phyloP scores from a whole-genome alignment of 768 basidiomycete genomes.

The Aureoboletus auriporus region DNA sequence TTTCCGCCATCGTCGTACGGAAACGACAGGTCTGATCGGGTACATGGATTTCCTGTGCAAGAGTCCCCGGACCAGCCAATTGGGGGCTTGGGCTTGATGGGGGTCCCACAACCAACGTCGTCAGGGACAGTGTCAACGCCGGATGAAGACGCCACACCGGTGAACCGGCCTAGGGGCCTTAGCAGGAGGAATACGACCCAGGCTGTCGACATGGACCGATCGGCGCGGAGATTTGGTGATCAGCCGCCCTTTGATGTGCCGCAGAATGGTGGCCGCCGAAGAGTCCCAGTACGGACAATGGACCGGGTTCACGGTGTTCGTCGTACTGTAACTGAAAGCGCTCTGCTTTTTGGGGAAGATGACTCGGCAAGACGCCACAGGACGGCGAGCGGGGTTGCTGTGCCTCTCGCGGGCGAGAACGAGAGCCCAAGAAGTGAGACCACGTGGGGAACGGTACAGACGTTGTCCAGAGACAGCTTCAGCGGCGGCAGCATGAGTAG shows the following conservation, averaged over 20 bases:
- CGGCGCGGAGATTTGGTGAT: conserved; percentile 13
- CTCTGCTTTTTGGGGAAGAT: conserved; percentile 1
- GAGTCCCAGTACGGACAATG: conserved; percentile 13
- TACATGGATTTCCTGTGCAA: conserved; percentile 22
- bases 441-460: conserved; percentile 34
- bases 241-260: conserved; percentile 8
- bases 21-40: conserved; percentile 17
- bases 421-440: conserved; percentile 33
- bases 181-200: conserved; percentile 25
- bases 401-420: conserved; percentile 13
- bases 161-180: conserved; percentile 18
- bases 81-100: conserved; percentile 25
- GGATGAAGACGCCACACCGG: conserved; percentile 26
- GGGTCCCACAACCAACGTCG: conserved; percentile 19
- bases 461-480: conserved; percentile 17
- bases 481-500: conserved; percentile 24
- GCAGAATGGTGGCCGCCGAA: conserved; percentile 16
- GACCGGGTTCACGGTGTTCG: conserved; percentile 16
- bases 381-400: conserved; percentile 6
- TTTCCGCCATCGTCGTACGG: conserved; percentile 20
- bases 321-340: conserved; percentile 17
- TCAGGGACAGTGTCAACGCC: conserved; percentile 23
- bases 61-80: conserved; percentile 27
- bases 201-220: conserved; percentile 16
- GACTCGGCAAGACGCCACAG: conserved; percentile 7